phyloP scores from a whole-genome alignment of 2,329 filamentous ascomycete species.

The Didymella glomerata region DNA sequence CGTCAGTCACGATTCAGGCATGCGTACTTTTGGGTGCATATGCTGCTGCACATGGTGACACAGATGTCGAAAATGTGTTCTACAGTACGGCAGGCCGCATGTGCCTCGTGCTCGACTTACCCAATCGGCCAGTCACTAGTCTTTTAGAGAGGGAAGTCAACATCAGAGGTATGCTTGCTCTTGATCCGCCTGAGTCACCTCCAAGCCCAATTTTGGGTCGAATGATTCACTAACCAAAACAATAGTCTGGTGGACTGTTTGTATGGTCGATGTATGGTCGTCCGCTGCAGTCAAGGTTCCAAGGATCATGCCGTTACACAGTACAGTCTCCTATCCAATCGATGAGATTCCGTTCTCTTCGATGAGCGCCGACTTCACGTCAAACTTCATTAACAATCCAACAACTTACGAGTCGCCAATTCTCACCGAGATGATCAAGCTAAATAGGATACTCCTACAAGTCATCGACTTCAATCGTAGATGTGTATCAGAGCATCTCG shows the following conservation, averaged over 20 bases:
- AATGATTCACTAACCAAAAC: background rate
- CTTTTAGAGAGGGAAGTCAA: conserved; percentile 36
- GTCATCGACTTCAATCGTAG: conserved; percentile 37
- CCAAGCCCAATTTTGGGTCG: background rate
- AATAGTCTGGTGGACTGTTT: conserved; percentile 34
- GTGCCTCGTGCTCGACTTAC: conserved; percentile 32
- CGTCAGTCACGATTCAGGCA: conserved; percentile 29
- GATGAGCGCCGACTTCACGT: conserved; percentile 27
- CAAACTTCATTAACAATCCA: conserved; percentile 21
- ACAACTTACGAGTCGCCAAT: conserved; percentile 28
- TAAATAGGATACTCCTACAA: conserved; percentile 32
- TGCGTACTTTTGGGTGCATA: conserved; percentile 35
- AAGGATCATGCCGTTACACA: conserved; percentile 35
- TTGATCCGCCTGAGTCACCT: background rate
- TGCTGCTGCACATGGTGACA: conserved; percentile 35
- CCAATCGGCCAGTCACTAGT: conserved; percentile 31
- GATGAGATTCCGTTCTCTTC: conserved; percentile 35
- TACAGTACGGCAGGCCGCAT: conserved; percentile 36
- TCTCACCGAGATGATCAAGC: conserved; percentile 38
- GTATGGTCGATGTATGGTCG: conserved; percentile 41
- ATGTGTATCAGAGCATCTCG: conserved; percentile 36
- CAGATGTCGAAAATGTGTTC: conserved; percentile 36
- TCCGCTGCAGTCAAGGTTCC: conserved; percentile 34
- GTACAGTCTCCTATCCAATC: conserved; percentile 30
- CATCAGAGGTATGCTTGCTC: conserved; percentile 26